These are phyloP conservation scores for Alternaria solani DNA, from an alignment of 2,329 filamentous ascomycete species.

Conservation along the genomic window DNA sequence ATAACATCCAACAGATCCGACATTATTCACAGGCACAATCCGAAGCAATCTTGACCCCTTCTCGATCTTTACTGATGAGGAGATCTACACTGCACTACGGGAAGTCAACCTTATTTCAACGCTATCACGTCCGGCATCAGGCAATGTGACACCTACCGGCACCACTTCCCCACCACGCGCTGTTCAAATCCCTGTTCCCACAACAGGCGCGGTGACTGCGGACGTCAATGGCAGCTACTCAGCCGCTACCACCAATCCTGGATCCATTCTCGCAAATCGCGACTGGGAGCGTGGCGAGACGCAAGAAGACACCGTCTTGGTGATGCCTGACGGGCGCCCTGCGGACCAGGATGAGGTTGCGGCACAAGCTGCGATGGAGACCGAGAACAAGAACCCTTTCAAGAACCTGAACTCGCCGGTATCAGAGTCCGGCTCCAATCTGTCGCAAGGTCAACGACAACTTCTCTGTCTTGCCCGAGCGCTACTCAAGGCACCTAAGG, in stretches of 20 bases:
- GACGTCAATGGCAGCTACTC: conserved; percentile 39
- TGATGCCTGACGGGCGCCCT: conserved; percentile 39
- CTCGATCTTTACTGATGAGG: conserved; percentile 83
- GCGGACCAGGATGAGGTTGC: conserved; percentile 38
- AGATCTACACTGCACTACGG: conserved; percentile 85
- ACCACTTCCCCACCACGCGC: conserved; percentile 30
- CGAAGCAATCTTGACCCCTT: conserved; percentile 95
- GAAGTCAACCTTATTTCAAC: conserved; percentile 82
- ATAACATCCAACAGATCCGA: conserved; percentile 69
- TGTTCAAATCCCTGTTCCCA: conserved; percentile 46
- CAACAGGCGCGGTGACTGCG: conserved; percentile 32
- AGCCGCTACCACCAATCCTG: conserved; percentile 44
- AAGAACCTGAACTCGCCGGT: conserved; percentile 83
- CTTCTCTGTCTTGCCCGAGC: conserved; percentile 92
- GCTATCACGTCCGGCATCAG: conserved; percentile 51
- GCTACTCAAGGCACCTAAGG: conserved; percentile 87
- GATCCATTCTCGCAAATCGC: conserved; percentile 42
- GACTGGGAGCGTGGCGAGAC: conserved; percentile 40
- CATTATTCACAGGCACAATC: conserved; percentile 90
- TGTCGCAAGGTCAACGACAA: conserved; percentile 95
- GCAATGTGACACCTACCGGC: conserved; percentile 31
- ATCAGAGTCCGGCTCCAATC: conserved; percentile 88
- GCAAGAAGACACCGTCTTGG: conserved; percentile 41
- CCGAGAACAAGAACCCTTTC: conserved; percentile 95
- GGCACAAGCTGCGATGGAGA: conserved; percentile 46